Evolutionary conservation across 352 stramenopile genomes (phyloP).

Genomic region (Pythium brachiatum): DNA sequence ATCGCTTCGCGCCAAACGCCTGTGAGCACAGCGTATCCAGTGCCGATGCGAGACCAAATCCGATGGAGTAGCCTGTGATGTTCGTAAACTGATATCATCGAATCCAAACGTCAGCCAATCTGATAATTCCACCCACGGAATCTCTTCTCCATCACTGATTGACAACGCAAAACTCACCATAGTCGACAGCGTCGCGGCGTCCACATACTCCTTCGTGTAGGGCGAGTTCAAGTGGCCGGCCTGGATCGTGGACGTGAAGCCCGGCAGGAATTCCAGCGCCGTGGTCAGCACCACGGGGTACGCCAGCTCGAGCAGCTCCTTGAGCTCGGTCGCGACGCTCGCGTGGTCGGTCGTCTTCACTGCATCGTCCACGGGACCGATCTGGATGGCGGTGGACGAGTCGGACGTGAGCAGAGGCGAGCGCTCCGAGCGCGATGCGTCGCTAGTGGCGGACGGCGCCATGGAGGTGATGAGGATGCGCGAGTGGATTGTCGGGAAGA

Average conservation of each 20-base stretch:
- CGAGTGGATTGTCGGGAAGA: not conserved
- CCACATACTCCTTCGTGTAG: constrained; percentile 56
- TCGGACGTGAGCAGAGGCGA: constrained; percentile 13
- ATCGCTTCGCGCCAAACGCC: constrained; percentile 49
- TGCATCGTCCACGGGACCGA: not conserved
- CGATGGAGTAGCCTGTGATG: constrained; percentile 61
- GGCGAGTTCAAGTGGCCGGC: constrained; percentile 61
- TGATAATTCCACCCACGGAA: not conserved
- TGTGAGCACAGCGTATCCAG: constrained; percentile 78
- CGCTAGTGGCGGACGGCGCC: not conserved
- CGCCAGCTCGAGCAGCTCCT: constrained; percentile 40
- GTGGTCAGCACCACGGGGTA: constrained; percentile 52
- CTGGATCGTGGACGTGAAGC: constrained; percentile 65
- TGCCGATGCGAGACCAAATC: constrained; percentile 57
- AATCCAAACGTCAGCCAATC: not conserved
- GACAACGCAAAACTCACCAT: constrained; percentile 44
- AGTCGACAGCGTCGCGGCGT: constrained; percentile 58
- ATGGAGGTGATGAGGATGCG: not conserved
- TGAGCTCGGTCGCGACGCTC: constrained; percentile 29
- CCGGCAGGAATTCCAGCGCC: constrained; percentile 45
- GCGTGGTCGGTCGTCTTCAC: constrained; percentile 14
- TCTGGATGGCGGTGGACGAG: not conserved
- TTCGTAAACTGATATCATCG: constrained; percentile 43
- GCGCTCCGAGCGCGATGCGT: constrained; percentile 1
- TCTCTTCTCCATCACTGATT: not conserved